Evolutionary conservation across 2,329 filamentous ascomycete genomes (phyloP), one percentile per base, ranked within the genome.

Genomic region (Pleurostoma richardsiae): DNA sequence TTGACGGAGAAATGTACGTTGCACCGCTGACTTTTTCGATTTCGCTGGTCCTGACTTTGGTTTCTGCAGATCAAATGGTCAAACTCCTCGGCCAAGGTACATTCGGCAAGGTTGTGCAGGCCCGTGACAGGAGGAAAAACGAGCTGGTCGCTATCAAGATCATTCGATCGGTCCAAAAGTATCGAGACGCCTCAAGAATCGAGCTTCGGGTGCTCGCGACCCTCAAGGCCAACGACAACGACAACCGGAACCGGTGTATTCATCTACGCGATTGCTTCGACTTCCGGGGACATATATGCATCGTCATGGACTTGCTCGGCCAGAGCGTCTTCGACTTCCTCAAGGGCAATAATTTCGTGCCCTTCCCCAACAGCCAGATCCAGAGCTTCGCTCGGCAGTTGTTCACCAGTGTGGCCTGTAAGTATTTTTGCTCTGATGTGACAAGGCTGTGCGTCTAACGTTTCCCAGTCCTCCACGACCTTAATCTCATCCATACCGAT

Each of bases 281-380:
- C 68, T 99, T 89, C 71, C 82, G 91, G 42, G 94, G 95, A 48
- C 94, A 99, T 63, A 97, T 99, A 56, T 99, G 94, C 75, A 85
- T 85, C 49, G 82, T 85, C 46, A 85, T 83, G 80, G 81, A 85
- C 54, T 68, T 85, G 4, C 80, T 97, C 30, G 92, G 92, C 42
- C 92, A 96, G 62, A 97, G 92, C 59, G 92, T 99, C 44, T 99
- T 99, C 64, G 94, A 99, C 69, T 99, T 99, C 58, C 77, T 99
- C 42, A 99, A 99, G 72, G 85, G 86, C 60, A 97, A 97, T 62
- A 80, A 82, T 54, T 99, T 99, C 62, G 90, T 96, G 19, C 94
- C 94, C 1, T 99, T 99, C 61, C 94, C 94, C 10, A 97, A 95
- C 74, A 96, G 91, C 55, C 94, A 99, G 67, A 99, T 99, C 49